A percentile compares a stretch with the other conserved stretches of the same genome.
These are phyloP conservation scores for Physaria fendleri DNA, from an alignment of 345 rosid genomes.

Conservation along the genomic window DNA sequence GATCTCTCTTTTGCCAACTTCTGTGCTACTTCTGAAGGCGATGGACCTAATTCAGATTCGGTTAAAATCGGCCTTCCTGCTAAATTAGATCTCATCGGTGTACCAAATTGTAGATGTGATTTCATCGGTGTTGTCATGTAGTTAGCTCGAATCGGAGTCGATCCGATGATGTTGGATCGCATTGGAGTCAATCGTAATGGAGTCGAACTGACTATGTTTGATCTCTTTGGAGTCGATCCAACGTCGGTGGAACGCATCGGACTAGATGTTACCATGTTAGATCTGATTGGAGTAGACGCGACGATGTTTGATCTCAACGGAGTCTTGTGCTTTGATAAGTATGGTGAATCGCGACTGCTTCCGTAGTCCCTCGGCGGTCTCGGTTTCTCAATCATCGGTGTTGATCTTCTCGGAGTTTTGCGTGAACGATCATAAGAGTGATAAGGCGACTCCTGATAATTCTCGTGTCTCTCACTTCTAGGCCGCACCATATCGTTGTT, in stretches of 20 bases:
- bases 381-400: constrained; percentile 17
- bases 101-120: constrained; percentile 23
- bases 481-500: background rate
- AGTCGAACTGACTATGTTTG: constrained; percentile 12
- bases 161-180: constrained; percentile 19
- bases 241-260: constrained; percentile 22
- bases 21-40: constrained; percentile 82
- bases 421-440: constrained; percentile 13
- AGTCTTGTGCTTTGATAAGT: constrained; percentile 24
- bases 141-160: constrained; percentile 23
- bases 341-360: constrained; percentile 20
- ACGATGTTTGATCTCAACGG: constrained; percentile 31
- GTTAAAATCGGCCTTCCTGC: constrained; percentile 35
- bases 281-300: constrained; percentile 22
- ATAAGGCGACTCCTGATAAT: constrained; percentile 17
- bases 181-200: constrained; percentile 28
- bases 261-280: constrained; percentile 16
- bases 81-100: constrained; percentile 31
- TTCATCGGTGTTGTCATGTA: constrained; percentile 30
- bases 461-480: background rate
- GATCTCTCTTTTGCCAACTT: constrained; percentile 39
- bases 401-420: constrained; percentile 13
- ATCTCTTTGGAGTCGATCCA: constrained; percentile 24
- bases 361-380: constrained; percentile 20
- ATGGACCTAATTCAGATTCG: constrained; percentile 76